These are phyloP conservation scores for Blastocystis sp. DNA, from an alignment of 352 stramenopile species.

Conservation along the genomic window DNA sequence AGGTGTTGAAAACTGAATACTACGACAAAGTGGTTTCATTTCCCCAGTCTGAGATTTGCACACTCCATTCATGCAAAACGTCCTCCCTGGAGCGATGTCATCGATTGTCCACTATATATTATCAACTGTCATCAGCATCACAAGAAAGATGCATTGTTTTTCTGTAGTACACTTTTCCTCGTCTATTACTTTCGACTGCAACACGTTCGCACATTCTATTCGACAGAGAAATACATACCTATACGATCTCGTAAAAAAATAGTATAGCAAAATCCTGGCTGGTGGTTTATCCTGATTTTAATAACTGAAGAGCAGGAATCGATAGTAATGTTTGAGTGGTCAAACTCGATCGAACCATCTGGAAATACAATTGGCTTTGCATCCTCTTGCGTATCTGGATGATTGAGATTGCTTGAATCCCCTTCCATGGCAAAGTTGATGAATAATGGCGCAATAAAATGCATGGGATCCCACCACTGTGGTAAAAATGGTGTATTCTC, in stretches of 20 bases:
- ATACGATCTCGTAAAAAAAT: conserved; percentile 24
- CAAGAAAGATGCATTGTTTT: background rate
- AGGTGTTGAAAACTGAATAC: background rate
- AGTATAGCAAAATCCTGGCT: conserved; percentile 43
- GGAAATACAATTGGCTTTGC: conserved; percentile 24
- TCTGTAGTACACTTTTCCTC: background rate
- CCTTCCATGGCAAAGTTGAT: background rate
- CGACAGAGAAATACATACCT: background rate
- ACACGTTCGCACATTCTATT: background rate
- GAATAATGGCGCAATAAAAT: background rate
- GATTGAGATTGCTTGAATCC: background rate
- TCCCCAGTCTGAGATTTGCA: background rate
- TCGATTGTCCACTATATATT: conserved; percentile 8
- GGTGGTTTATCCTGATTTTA: background rate
- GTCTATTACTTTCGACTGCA: background rate
- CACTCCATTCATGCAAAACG: background rate
- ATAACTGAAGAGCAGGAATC: background rate
- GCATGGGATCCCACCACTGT: background rate
- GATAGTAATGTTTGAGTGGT: conserved; percentile 30
- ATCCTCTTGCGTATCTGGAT: background rate
- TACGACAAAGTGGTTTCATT: conserved; percentile 44
- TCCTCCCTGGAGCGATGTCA: background rate
- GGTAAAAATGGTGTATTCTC: background rate
- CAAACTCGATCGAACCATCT: conserved; percentile 31
- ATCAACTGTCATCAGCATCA: background rate